Evolutionary conservation across 2,329 filamentous ascomycete genomes (phyloP), one percentile per base, ranked within the genome.

Genomic region (Trichoderma pleuroti): DNA sequence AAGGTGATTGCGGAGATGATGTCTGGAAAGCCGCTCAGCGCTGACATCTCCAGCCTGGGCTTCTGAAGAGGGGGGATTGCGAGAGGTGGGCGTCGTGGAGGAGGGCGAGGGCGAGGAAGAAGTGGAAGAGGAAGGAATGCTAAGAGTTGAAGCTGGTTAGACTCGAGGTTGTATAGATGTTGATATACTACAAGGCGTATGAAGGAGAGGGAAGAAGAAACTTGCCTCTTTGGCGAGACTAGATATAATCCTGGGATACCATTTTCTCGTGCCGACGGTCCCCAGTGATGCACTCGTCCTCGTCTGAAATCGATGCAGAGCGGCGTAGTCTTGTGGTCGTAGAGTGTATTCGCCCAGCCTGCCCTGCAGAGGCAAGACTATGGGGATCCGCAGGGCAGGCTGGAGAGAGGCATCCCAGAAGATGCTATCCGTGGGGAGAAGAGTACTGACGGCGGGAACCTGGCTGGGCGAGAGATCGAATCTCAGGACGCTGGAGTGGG

Each of bases 1-100:
- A 86, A 87, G 74, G 88, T 93, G 7, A 82, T 94, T 81, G 86
- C 90, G 12, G 91, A 94, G 80, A 84, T 94, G 85, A 84, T 93
- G 54, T 84, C 87, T 74, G 90, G 88, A 2, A 81, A 84, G 72
- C 78, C 80, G 72, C 80, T 86, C 64, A 91, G 87, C 72, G 90
- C 86, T 1, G 87, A 92, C 80, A 81, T 93, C 12, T 74, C 72
- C 60, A 70, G 52, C 18, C 68, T 77, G 56, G 73, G 76, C 9
- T 46, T 73, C 16, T 67, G n/a, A n/a, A n/a, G 26, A 42, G 64
- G 70, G 54, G 6, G 2, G 73, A 14, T 12, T 9, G 74, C 14
- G 74, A 73, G 49, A 86, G 76, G 72, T 83, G 79, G 7, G 84
- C 81, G 72, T 88, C 86, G 73, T 90, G 87, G 72, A 87, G 82